A percentile compares a stretch with the other conserved stretches of the same genome.
Evolutionary conservation across 768 basidiomycete species (phyloP).

Genomic region (Russula olivacea): DNA sequence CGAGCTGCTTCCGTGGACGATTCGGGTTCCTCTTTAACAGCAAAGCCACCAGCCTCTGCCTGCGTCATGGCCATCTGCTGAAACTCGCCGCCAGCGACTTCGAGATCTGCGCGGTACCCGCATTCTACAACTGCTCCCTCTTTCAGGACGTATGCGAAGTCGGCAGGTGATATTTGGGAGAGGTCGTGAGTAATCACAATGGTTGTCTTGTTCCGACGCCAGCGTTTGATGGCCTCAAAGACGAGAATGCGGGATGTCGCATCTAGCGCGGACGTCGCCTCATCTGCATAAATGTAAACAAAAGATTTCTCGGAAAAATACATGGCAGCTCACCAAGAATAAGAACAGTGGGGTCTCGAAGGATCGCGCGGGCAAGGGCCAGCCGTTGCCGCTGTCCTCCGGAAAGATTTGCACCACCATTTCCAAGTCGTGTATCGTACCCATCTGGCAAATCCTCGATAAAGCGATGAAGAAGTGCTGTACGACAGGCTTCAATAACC

Average conservation of each 20-base stretch:
- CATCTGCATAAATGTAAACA: constrained; percentile 43
- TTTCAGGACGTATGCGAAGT: constrained; percentile 92
- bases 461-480: constrained; percentile 85
- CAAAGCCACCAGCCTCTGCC: constrained; percentile 46
- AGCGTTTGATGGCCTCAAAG: constrained; percentile 61
- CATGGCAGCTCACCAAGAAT: constrained; percentile 68
- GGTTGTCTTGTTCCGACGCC: constrained; percentile 76
- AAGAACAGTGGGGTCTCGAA: constrained; percentile 82
- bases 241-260: constrained; percentile 81
- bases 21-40: constrained; percentile 34
- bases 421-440: constrained; percentile 79
- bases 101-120: constrained; percentile 79
- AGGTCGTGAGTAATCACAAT: constrained; percentile 96
- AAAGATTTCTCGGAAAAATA: neutral
- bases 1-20: constrained; percentile 28
- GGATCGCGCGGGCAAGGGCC: constrained; percentile 78
- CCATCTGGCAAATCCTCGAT: constrained; percentile 77
- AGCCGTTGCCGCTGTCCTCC: constrained; percentile 92
- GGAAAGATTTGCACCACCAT: constrained; percentile 68
- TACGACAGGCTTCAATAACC: constrained; percentile 77
- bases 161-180: constrained; percentile 62
- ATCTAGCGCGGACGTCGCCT: constrained; percentile 81
- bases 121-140: constrained; percentile 77
- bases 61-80: constrained; percentile 58
- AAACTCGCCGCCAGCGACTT: constrained; percentile 61